phyloP scores from a whole-genome alignment of 345 rosid genomes.

The Firmiana major region DNA sequence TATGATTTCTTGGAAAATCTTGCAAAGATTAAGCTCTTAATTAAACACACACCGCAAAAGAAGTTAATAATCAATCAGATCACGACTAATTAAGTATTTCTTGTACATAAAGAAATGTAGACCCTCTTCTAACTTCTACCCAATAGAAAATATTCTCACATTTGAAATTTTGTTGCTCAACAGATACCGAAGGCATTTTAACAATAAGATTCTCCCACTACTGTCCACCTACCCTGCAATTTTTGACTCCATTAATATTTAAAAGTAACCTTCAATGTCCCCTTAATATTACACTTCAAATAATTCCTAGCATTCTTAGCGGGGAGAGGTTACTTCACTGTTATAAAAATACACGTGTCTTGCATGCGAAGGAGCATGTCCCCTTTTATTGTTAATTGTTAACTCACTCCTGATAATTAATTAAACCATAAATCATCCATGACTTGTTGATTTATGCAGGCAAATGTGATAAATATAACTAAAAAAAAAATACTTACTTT shows the following conservation, averaged over 20 bases:
- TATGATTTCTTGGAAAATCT: neutral
- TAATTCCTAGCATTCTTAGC: neutral
- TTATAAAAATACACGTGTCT: slow-evolving; percentile 24
- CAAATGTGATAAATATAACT: slow-evolving; percentile 3
- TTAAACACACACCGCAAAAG: neutral
- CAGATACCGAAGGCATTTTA: neutral
- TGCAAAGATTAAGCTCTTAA: neutral
- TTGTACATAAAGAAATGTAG: slow-evolving; percentile 3
- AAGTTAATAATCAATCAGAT: neutral
- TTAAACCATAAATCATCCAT: neutral
- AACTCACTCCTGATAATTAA: slow-evolving; percentile 17
- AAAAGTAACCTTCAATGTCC: neutral
- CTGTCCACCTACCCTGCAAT: slow-evolving; percentile 28
- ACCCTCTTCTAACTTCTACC: neutral
- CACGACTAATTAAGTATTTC: neutral
- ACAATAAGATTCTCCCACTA: slow-evolving; percentile 26
- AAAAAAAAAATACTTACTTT: slow-evolving; percentile 26
- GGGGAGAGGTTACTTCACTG: neutral
- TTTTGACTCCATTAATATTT: slow-evolving; percentile 16
- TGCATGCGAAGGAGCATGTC: slow-evolving; percentile 32
- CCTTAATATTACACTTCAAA: neutral
- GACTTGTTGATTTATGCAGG: slow-evolving; percentile 13
- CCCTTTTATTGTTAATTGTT: slow-evolving; percentile 27
- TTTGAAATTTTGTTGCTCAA: neutral
- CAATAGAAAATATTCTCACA: neutral